A percentile compares a stretch with the other conserved stretches of the same genome.
These are phyloP conservation scores for Mesembryanthemum crystallinum DNA, from an alignment of 148 eudicot genomes.

Conservation along the genomic window DNA sequence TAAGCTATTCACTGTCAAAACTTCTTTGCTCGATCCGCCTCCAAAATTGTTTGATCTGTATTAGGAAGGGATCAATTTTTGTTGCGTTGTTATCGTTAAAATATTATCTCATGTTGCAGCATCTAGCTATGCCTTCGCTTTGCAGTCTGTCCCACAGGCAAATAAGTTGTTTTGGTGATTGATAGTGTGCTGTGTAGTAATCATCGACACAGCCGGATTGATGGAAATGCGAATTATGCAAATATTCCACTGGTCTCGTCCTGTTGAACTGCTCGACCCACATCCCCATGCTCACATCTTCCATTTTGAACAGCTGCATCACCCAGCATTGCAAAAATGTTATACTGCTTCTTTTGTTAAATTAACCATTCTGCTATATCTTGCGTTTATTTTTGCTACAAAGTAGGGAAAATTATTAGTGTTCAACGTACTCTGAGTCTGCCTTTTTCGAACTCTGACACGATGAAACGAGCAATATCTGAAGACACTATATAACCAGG, in stretches of 20 bases:
- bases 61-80: background rate
- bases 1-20: conserved; percentile 25
- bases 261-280: conserved; percentile 79
- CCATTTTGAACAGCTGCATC: conserved; percentile 92
- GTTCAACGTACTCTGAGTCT: conserved; percentile 53
- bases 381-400: background rate
- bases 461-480: conserved; percentile 57
- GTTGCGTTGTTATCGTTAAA: background rate
- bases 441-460: conserved; percentile 55
- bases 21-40: conserved; percentile 14
- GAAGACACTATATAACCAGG: conserved; percentile 71
- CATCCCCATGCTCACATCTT: conserved; percentile 95
- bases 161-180: conserved; percentile 75
- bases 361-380: background rate
- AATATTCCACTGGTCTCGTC: conserved; percentile 52
- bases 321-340: background rate
- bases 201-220: conserved; percentile 69
- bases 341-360: too few relatives aligned
- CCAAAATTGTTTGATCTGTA: conserved; percentile 3
- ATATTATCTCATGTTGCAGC: conserved; percentile 72
- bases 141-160: conserved; percentile 51
- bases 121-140: conserved; percentile 42
- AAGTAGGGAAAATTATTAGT: background rate
- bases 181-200: conserved; percentile 81
- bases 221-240: conserved; percentile 62